Conservation (phyloP, 2,329 filamentous ascomycete genomes). For the Sporothrix humicola region DNA sequence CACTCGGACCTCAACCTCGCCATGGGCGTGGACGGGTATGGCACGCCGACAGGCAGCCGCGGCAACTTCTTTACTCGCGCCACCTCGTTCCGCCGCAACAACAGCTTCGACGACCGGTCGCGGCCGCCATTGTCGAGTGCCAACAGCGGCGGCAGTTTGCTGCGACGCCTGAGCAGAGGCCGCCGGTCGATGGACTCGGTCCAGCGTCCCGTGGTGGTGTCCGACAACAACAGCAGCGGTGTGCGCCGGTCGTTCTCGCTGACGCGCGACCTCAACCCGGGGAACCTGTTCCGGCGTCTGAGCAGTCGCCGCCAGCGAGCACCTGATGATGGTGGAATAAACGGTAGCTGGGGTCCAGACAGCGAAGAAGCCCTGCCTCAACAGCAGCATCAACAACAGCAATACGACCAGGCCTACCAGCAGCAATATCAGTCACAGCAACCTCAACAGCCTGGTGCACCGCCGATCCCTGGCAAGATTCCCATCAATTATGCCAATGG, state of each 20-base stretch:
- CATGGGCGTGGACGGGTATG: constrained; percentile 41
- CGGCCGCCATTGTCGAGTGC: constrained; percentile 55
- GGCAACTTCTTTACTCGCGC: constrained; percentile 54
- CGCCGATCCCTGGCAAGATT: constrained; percentile 25
- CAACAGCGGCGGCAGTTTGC: constrained; percentile 45
- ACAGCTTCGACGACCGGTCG: constrained; percentile 50
- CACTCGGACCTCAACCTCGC: constrained; percentile 54
- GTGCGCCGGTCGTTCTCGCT: constrained; percentile 56
- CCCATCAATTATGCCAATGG: constrained; percentile 4
- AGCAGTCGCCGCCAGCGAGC: constrained; percentile 50
- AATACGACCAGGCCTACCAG: constrained; percentile 12
- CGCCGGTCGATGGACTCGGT: constrained; percentile 49
- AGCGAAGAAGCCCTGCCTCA: constrained; percentile 47
- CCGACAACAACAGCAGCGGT: constrained; percentile 31
- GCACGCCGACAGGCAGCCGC: constrained; percentile 46
- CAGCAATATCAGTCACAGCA: constrained; percentile 30
- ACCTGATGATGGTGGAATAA: constrained; percentile 60
- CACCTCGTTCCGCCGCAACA: constrained; percentile 46
- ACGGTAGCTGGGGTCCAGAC: constrained; percentile 57
- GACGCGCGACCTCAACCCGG: constrained; percentile 55
- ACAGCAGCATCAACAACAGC: background rate
- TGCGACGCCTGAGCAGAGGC: constrained; percentile 50
- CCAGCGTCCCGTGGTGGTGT: constrained; percentile 38
- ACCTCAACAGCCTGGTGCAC: constrained; percentile 20
- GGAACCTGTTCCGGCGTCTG: constrained; percentile 44